Percentiles rank a stretch among this genome's conserved stretches.
Conservation (phyloP, 2,329 filamentous ascomycete genomes). For the Claviceps sp. region DNA sequence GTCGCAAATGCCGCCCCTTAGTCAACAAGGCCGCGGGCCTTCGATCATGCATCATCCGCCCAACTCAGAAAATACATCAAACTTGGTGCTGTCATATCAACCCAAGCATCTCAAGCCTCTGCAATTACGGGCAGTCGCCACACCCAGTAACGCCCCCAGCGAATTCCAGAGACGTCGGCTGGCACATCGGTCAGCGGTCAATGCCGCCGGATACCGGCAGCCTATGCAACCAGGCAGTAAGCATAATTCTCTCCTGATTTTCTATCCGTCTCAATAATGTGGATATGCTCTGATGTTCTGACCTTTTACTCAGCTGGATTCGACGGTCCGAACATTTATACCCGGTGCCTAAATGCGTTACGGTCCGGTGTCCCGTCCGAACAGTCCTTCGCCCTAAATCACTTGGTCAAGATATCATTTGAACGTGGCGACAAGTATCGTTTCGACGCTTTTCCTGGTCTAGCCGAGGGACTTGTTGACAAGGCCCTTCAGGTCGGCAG, state of each 20-base stretch:
- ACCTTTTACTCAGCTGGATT: slow-evolving; percentile 34
- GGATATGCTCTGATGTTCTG: slow-evolving; percentile 2
- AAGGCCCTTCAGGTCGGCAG: slow-evolving; percentile 68
- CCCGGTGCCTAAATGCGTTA: slow-evolving; percentile 71
- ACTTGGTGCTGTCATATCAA: slow-evolving; percentile 55
- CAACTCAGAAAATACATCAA: slow-evolving; percentile 42
- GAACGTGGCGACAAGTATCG: slow-evolving; percentile 92
- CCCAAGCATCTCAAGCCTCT: slow-evolving; percentile 49
- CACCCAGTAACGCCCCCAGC: slow-evolving; percentile 59
- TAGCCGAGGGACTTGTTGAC: slow-evolving; percentile 78
- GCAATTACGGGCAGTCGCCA: slow-evolving; percentile 59
- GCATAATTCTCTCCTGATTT: slow-evolving; percentile 13
- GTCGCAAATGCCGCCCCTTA: slow-evolving; percentile 17
- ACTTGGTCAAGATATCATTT: slow-evolving; percentile 88
- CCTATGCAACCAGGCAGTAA: slow-evolving; percentile 49
- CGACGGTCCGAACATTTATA: slow-evolving; percentile 80
- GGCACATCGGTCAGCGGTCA: slow-evolving; percentile 22
- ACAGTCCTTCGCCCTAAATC: slow-evolving; percentile 84
- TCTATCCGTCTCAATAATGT: background rate
- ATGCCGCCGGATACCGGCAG: slow-evolving; percentile 23
- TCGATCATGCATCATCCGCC: slow-evolving; percentile 38
- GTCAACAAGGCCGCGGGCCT: slow-evolving; percentile 25
- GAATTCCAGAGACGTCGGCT: slow-evolving; percentile 41
- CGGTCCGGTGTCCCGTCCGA: slow-evolving; percentile 68
- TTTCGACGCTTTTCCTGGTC: slow-evolving; percentile 78